A percentile compares a stretch with the other conserved stretches of the same genome.
These are phyloP conservation scores for Nicotiana sylvestris DNA, from an alignment of 257 asterid genomes.

Conservation along the genomic window DNA sequence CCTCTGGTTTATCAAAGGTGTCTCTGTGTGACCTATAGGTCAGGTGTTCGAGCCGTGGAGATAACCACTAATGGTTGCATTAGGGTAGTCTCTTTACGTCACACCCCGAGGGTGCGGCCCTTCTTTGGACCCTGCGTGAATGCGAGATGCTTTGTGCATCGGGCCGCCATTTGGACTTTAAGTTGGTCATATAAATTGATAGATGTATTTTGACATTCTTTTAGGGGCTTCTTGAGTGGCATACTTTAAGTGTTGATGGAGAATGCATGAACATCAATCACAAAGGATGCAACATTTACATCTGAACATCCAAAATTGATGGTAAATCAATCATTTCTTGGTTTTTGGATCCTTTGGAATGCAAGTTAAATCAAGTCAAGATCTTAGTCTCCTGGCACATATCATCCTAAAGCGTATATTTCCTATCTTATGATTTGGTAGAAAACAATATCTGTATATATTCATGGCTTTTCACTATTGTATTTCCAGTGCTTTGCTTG, in stretches of 20 bases:
- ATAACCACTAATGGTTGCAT: no score
- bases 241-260: conserved; percentile 31
- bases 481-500: no score
- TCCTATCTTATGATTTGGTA: background rate
- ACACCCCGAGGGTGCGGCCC: no score
- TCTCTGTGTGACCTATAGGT: no score
- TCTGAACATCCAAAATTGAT: background rate
- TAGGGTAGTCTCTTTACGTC: no score
- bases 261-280: background rate
- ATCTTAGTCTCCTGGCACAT: background rate
- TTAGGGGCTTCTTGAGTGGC: conserved; percentile 73
- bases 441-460: background rate
- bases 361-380: background rate
- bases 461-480: no score
- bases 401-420: background rate
- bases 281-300: background rate
- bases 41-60: no score
- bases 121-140: no score
- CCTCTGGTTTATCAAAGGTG: conserved; percentile 8
- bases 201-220: conserved; percentile 8
- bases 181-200: conserved; percentile 13
- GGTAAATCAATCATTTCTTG: background rate
- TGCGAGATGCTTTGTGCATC: no score
- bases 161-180: background rate
- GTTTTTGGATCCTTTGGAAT: background rate